Conservation (phyloP, 805 yeast species). For the Diddensiella caesifluorescens region DNA sequence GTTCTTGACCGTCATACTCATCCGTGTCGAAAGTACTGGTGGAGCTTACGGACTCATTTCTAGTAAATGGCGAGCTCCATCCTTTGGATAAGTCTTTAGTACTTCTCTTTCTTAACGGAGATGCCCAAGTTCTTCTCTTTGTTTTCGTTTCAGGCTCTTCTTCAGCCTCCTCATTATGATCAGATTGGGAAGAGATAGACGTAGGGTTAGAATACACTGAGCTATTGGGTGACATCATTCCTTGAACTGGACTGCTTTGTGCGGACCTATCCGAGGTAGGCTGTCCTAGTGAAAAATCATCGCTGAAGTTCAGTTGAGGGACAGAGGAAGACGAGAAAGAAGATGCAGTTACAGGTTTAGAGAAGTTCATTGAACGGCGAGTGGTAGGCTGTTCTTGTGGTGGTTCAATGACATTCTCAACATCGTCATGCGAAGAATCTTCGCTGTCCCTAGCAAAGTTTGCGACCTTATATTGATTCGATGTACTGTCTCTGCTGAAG, state of each 20-base stretch:
- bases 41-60: constrained; percentile 9
- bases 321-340: neutral
- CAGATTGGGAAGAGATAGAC: constrained; percentile 19
- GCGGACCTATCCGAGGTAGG: constrained; percentile 17
- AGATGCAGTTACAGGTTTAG: neutral
- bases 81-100: constrained; percentile 29
- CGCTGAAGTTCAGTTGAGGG: neutral
- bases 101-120: constrained; percentile 39
- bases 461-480: constrained; percentile 31
- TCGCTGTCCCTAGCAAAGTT: constrained; percentile 28
- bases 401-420: constrained; percentile 3
- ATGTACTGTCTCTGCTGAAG: constrained; percentile 31
- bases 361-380: neutral
- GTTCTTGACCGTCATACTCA: constrained; percentile 4
- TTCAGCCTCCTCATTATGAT: constrained; percentile 4
- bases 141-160: constrained; percentile 5
- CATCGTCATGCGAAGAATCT: constrained; percentile 5
- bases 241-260: constrained; percentile 22
- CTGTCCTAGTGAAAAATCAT: neutral
- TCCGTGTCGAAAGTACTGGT: constrained; percentile 2
- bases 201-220: constrained; percentile 23
- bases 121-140: constrained; percentile 38
- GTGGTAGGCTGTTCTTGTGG: neutral
- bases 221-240: constrained; percentile 21
- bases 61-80: constrained; percentile 16